Base-by-base conservation (phyloP, 2,329 filamentous ascomycete genomes). In the Cladophialophora chaetospira region DNA sequence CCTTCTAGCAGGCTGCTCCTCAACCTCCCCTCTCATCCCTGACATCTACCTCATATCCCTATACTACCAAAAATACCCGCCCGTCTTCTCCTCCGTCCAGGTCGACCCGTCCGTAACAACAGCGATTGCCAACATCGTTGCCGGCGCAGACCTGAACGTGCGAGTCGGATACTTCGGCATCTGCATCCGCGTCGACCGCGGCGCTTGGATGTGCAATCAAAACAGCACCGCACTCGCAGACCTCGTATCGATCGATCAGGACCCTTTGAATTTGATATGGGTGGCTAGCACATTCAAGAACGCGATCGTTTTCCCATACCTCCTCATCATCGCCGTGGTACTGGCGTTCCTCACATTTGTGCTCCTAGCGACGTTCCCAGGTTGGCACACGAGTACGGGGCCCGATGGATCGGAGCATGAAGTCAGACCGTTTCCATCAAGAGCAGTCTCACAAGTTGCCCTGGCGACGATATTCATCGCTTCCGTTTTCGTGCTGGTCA, bases 161-260 rank as follows among this genome's bases (percentile, higher is more conserved):
- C 87, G 94, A 55, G 94, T 99, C 26, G 94, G 94, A 64, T 99
- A 96, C 79, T 99, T 99, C 69, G 94, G 94, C 66, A 96, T 99
- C 73, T 99, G 94, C 76, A 86, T 97, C 72, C 94, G 91, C 75
- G 87, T 90, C 1, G 91, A 96, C 71, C 89, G 88, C 58, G 93
- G 93, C 64, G 86, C 87, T 19, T 99, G 91, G 83, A 83, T 97
- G 57, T 99, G 94, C 82, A 94, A 89, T 73, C 95, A 96, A 80
- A 99, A 99, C 74, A 94, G 94, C 17, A 97, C 93, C 2, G 87
- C 91, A 2, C 82, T 99, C 45, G 93, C 94, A 33, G 88, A 94
- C 72, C 88, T 96, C 75, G 84, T 97, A 40, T 87, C 84, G 17
- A 85, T 96, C 38, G 91, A 97, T 69, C 89, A 97, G 74, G 94